Evolutionary conservation across 2,329 filamentous ascomycete species (phyloP), one percentile per base, ranked within the genome.

Genomic region (Pseudogymnoascus destructans): DNA sequence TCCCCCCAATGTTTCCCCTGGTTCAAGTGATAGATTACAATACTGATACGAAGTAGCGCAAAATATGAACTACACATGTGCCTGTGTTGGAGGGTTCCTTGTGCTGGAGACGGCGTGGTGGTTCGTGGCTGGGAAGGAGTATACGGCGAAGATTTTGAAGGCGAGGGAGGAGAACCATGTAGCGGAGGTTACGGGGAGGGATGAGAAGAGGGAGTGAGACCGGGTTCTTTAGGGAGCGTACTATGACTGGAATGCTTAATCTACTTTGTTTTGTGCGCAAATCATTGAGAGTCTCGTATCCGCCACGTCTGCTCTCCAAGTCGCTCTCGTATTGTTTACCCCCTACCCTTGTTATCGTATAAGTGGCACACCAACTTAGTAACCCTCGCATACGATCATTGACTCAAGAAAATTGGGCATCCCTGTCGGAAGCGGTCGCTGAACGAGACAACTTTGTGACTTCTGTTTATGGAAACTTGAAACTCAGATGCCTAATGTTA

Each of bases 11-110:
- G 4, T 15, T 1, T 23, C 2, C 10, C 35, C n/a, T 40, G 13
- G 8, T 5, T 52, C 19, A 38, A 17, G 3, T 3, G 5, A 33
- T n/a, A 56, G 38, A 30, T 13, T 17, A 5, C 0, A 32, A 56
- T 58, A n/a, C 27, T 56, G 13, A 52, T 17, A 17, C 4, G 4
- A 3, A 11, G n/a, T 60, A 60, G 64, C 63, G 1, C 60, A 61
- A 23, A 76, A 75, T 59, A 77, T 77, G 75, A 77, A 76, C 59
- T 76, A 77, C 61, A 76, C 75, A 1, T 76, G 75, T 54, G 73
- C 74, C 0, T 73, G 74, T 10, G 71, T 76, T 4, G 74, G 73
- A 1, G 74, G 69, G 0, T 67, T 73, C 25, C 59, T 73, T 6
- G 46, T 72, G 1, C 66, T 76, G 8, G 68, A 70, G 55, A 58